phyloP scores from a whole-genome alignment of 768 basidiomycete species.

The Pisolithus tinctorius region DNA sequence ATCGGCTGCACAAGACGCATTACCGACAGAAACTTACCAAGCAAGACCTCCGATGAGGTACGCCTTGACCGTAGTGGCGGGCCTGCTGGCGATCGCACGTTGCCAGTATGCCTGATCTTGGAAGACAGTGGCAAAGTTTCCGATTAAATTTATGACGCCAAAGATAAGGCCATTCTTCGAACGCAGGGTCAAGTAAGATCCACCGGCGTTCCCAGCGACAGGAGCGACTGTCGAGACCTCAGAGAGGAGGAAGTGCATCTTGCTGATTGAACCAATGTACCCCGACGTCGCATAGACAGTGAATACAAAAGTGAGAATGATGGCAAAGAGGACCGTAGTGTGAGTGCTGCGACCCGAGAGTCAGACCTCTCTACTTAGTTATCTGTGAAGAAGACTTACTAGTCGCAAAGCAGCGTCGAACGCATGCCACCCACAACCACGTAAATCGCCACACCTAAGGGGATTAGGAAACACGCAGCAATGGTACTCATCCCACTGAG shows the following conservation, averaged over 20 bases:
- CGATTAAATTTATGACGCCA: slow-evolving; percentile 82
- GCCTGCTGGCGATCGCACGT: slow-evolving; percentile 81
- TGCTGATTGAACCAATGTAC: slow-evolving; percentile 70
- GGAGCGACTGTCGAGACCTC: slow-evolving; percentile 48
- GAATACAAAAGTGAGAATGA: slow-evolving; percentile 73
- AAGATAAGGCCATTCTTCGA: slow-evolving; percentile 76
- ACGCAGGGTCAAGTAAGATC: slow-evolving; percentile 79
- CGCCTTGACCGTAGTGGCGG: slow-evolving; percentile 82
- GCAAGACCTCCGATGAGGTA: slow-evolving; percentile 85
- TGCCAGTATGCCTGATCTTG: slow-evolving; percentile 85
- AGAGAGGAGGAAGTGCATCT: slow-evolving; percentile 78
- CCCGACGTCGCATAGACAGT: slow-evolving; percentile 75
- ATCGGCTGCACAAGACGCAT: neutral
- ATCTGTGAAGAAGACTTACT: slow-evolving; percentile 40
- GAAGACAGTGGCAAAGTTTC: slow-evolving; percentile 69
- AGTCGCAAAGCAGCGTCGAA: slow-evolving; percentile 79
- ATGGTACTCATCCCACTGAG: slow-evolving; percentile 88
- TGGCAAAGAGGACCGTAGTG: slow-evolving; percentile 78
- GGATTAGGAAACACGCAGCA: slow-evolving; percentile 88
- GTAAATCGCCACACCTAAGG: slow-evolving; percentile 82
- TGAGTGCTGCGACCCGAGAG: slow-evolving; percentile 52
- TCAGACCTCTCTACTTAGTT: neutral
- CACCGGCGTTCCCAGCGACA: slow-evolving; percentile 75
- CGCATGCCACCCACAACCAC: slow-evolving; percentile 85
- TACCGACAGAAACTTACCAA: slow-evolving; percentile 43